phyloP scores from a whole-genome alignment of 495 filamentous ascomycete genomes.

The Xylaria scruposa region DNA sequence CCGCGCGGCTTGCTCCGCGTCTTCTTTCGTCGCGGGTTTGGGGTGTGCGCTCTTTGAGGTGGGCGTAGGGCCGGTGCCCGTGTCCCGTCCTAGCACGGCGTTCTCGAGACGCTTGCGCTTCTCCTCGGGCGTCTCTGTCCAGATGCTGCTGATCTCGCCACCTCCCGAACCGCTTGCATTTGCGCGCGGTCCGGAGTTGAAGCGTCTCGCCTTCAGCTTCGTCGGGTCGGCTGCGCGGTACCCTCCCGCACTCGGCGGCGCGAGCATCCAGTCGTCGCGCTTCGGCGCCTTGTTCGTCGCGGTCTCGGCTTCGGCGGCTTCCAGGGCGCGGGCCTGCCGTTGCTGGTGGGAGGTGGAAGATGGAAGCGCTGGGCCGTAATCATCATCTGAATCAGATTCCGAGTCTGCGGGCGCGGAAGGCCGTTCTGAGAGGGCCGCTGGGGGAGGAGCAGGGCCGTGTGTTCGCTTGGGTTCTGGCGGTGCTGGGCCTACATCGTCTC shows the following conservation, averaged over 20 bases:
- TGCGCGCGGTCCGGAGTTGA: slow-evolving; percentile 67
- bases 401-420: slow-evolving; percentile 39
- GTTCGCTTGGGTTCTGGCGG: slow-evolving; percentile 40
- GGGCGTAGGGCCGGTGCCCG: not conserved
- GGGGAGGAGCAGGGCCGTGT: slow-evolving; percentile 53
- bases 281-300: slow-evolving; percentile 44
- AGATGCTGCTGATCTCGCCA: slow-evolving; percentile 66
- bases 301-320: slow-evolving; percentile 28
- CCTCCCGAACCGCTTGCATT: slow-evolving; percentile 38
- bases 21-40: slow-evolving; percentile 40
- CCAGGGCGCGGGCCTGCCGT: slow-evolving; percentile 35
- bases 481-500: slow-evolving; percentile 33
- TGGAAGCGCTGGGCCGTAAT: slow-evolving; percentile 84
- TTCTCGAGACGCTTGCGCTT: slow-evolving; percentile 81
- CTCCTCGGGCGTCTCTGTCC: slow-evolving; percentile 92
- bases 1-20: slow-evolving; percentile 45
- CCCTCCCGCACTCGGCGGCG: slow-evolving; percentile 72
- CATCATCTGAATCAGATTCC: slow-evolving; percentile 45
- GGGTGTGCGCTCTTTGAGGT: not conserved
- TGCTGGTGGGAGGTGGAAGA: slow-evolving; percentile 44
- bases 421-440: slow-evolving; percentile 49
- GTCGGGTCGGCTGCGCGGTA: slow-evolving; percentile 79
- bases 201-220: slow-evolving; percentile 80
- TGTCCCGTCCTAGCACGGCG: slow-evolving; percentile 78
- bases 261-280: slow-evolving; percentile 95